phyloP scores from a whole-genome alignment of 2,329 filamentous ascomycete genomes.

The Trichothecium roseum region DNA sequence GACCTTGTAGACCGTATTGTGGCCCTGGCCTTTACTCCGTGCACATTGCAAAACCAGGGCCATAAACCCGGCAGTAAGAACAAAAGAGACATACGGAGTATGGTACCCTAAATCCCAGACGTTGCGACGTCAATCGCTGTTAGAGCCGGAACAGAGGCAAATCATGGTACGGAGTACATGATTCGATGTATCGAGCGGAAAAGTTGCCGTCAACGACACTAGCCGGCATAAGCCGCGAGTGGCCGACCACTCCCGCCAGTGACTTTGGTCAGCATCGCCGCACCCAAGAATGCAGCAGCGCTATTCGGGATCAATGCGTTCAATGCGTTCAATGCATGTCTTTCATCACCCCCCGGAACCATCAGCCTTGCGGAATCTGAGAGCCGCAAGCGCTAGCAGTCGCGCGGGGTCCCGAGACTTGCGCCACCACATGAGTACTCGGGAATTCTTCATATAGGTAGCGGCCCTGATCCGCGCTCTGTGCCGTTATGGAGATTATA shows the following conservation, averaged over 20 bases:
- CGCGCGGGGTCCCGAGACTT: too few species aligned
- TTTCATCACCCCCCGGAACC: neutral
- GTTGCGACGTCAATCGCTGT: conserved; percentile 9
- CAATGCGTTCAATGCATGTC: too few species aligned
- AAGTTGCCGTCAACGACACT: conserved; percentile 17
- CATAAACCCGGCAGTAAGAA: neutral
- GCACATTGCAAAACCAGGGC: neutral
- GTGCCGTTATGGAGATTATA: too few species aligned
- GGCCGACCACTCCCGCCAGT: conserved; percentile 16
- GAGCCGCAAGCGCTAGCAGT: neutral
- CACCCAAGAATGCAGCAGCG: too few species aligned
- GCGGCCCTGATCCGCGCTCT: too few species aligned
- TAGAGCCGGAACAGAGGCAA: too few species aligned
- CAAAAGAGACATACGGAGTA: neutral
- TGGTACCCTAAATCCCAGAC: neutral
- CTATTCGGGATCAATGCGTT: too few species aligned
- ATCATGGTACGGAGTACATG: neutral
- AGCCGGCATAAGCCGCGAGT: conserved; percentile 30
- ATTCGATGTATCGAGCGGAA: conserved; percentile 13
- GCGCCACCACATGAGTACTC: too few species aligned
- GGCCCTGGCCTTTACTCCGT: neutral
- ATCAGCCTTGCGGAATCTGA: neutral
- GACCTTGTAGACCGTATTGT: neutral
- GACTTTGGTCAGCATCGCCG: conserved; percentile 1
- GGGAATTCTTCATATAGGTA: too few species aligned